phyloP scores from a whole-genome alignment of 2,329 filamentous ascomycete species.

The Colletotrichum sp. region DNA sequence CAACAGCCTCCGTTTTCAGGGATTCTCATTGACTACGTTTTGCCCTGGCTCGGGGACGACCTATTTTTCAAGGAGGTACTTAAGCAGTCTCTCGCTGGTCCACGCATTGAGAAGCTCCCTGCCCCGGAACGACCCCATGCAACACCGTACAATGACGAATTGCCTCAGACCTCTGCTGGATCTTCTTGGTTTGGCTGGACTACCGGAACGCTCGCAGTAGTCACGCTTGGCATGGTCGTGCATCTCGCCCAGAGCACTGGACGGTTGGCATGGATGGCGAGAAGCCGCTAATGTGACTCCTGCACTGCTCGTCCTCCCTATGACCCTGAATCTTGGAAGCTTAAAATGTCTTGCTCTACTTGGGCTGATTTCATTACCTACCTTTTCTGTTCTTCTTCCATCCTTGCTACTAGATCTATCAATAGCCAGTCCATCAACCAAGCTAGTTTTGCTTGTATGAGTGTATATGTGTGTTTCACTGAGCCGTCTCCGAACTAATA shows the following conservation, averaged over 20 bases:
- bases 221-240: neutral
- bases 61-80: neutral
- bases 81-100: neutral
- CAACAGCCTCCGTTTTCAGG: neutral
- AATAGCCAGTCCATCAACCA: too few species aligned
- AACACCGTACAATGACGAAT: neutral
- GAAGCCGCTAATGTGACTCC: neutral
- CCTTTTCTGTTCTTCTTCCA: too few species aligned
- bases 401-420: too few species aligned
- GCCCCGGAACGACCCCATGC: neutral
- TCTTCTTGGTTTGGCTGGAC: neutral
- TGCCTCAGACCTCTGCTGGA: fast-evolving
- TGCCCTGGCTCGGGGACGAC: neutral
- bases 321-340: too few species aligned
- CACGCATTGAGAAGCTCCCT: neutral
- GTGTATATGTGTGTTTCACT: too few species aligned
- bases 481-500: too few species aligned
- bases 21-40: neutral
- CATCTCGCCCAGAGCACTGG: neutral
- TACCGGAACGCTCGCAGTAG: neutral
- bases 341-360: too few species aligned
- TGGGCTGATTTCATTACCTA: too few species aligned
- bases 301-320: too few species aligned
- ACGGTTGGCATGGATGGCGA: neutral
- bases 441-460: too few species aligned